Percentiles rank a stretch among this genome's conserved stretches.
phyloP scores from a whole-genome alignment of 169 alveolate genomes.

The Plasmodium falciparum region DNA sequence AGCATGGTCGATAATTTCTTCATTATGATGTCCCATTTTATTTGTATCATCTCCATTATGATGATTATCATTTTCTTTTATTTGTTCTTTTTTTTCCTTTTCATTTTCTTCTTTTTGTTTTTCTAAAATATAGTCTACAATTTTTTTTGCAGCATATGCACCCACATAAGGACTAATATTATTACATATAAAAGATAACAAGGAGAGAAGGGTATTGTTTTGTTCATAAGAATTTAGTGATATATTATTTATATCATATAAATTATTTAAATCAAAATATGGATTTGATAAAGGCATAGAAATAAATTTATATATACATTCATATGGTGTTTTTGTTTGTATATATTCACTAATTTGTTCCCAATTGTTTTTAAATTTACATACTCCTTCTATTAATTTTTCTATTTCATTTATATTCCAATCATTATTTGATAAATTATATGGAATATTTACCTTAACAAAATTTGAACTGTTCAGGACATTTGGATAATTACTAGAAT shows the following conservation, averaged over 20 bases:
- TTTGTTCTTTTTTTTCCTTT: background rate
- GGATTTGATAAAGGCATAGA: conserved; percentile 74
- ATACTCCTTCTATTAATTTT: conserved; percentile 48
- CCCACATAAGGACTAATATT: conserved; percentile 69
- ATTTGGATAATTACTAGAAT: conserved; percentile 47
- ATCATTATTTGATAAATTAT: conserved; percentile 10
- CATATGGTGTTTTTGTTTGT: conserved; percentile 53
- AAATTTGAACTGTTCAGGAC: conserved; percentile 53
- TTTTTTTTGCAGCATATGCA: conserved; percentile 73
- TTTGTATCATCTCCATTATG: background rate
- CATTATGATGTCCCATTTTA: background rate
- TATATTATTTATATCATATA: conserved; percentile 20
- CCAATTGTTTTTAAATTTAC: conserved; percentile 65
- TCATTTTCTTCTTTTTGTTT: conserved; percentile 34
- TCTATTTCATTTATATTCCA: conserved; percentile 41
- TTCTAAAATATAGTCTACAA: conserved; percentile 36
- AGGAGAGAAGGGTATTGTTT: conserved; percentile 49
- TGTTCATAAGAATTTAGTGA: conserved; percentile 48
- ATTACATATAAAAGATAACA: conserved; percentile 66
- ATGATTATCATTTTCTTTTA: background rate
- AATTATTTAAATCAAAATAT: conserved; percentile 48
- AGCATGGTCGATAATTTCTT: background rate
- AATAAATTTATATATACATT: conserved; percentile 56
- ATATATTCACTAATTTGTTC: conserved; percentile 38
- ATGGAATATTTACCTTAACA: conserved; percentile 56